Evolutionary conservation across 2,329 filamentous ascomycete species (phyloP), one percentile per base, ranked within the genome.

Genomic region (Clonostachys chloroleuca): DNA sequence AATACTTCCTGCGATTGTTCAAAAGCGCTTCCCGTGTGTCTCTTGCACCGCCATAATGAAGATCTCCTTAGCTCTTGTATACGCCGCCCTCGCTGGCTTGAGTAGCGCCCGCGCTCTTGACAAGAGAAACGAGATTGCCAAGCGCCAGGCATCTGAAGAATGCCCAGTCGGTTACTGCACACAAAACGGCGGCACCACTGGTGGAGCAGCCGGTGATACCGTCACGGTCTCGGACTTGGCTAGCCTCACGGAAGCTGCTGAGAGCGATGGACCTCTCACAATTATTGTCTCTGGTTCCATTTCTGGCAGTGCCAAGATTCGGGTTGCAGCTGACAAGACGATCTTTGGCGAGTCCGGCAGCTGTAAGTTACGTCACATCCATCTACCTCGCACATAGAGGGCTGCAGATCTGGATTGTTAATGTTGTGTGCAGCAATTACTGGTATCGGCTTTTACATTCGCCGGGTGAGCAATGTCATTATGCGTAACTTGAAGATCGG

Each of bases 401-500:
- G 17, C 56, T 74, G 46, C 71, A 72, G 9, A 60, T 80, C 39
- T 70, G 67, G 48, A 64, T 80, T 53, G 73, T 73, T 58, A 56
- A 30, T 30, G 3, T 30, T 10, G 9, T 30, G 24, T 30, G 24
- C 24, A 30, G 24, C 24, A 30, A 30, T 30, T 30, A 30, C 24
- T 30, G 24, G 24, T 10, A 30, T 30, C 24, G 24, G 24, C 24
- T 30, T 30, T 30, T 30, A 30, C 24, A 30, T 30, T 30, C 24
- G 24, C 9, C 24, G 62, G 30, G 65, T 60, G n/a, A 68, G 57
- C 47, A 81, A 82, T 54, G 76, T 81, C 44, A 79, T 81, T 49
- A 58, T 81, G 45, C 74, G 72, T 44, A 81, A 81, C 62, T 56
- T 81, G 33, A 72, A 72, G 51, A 70, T 78, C 52, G 62, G 72